Evolutionary conservation across 495 filamentous ascomycete species (phyloP), one percentile per base, ranked within the genome.

Genomic region (Aspergillus biplanus): DNA sequence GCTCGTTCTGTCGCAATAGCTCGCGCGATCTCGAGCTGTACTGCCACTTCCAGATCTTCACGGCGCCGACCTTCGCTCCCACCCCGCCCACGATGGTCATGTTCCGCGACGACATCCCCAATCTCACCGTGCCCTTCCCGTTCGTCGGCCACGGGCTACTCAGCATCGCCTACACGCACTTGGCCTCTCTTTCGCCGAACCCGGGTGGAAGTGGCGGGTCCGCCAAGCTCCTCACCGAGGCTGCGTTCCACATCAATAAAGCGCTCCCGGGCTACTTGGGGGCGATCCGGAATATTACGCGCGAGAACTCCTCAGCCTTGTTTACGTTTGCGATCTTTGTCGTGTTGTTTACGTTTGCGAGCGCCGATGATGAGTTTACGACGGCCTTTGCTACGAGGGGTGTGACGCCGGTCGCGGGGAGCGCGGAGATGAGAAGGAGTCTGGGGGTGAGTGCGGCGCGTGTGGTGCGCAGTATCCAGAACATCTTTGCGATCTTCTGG

Each of bases 21-120:
- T 52, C 59, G 21, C 59, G 59, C 35, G 59, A 61, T 35, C 59
- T 61, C 6, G 50, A 61, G 50, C 59, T 61, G 2, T 61, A 34
- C 39, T 47, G 49, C 15, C 59, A 61, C n/a, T 61, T 61, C 34
- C 48, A 61, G 49, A 44, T 18, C 48, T 39, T 50, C 34, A 61
- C 58, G 4, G 48, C 58, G 6, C 11, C 48, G 15, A 46, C 48
- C 0, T 53, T 61, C 37, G 4, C 50, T 1, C 32, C 18, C n/a
- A 49, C 39, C 0, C 16, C 15, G 8, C 31, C 35, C 1, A 5
- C 55, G 1, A 27, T 46, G 12, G 18, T 0, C 3, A 7, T 61
- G 4, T 61, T 44, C 21, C 59, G 50, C 2, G 50, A 61, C 11
- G 34, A 18, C 21, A 33, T 61, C n/a, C 59, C 59, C 4, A 16